Evolutionary conservation across 768 basidiomycete species (phyloP).

Genomic region (Lepiota venenata): DNA sequence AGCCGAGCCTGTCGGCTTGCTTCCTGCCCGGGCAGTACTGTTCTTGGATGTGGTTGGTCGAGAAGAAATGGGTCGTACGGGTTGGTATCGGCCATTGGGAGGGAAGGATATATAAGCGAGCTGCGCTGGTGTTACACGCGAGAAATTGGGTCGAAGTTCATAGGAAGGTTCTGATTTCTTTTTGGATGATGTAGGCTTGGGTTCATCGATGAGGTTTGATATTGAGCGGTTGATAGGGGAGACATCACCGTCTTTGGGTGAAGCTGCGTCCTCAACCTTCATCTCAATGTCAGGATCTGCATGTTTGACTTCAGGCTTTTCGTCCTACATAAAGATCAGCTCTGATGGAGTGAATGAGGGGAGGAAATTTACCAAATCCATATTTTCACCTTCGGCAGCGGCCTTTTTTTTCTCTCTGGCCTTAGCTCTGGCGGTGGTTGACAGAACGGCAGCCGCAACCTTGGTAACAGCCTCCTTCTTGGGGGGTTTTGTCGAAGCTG

Average conservation of each 20-base stretch:
- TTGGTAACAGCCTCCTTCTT: slow-evolving; percentile 92
- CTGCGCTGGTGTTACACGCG: slow-evolving; percentile 90
- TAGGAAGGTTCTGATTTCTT: slow-evolving; percentile 73
- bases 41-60: slow-evolving; percentile 34
- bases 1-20: slow-evolving; percentile 30
- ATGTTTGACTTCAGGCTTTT: slow-evolving; percentile 27
- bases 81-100: slow-evolving; percentile 75
- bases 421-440: slow-evolving; percentile 96
- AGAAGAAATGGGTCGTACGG: slow-evolving; percentile 77
- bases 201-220: slow-evolving; percentile 43
- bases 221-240: slow-evolving; percentile 55
- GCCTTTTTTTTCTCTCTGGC: slow-evolving; percentile 93
- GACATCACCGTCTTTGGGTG: slow-evolving; percentile 50
- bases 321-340: slow-evolving; percentile 36
- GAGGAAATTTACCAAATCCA: slow-evolving; percentile 69
- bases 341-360: slow-evolving; percentile 40
- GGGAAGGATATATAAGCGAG: slow-evolving; percentile 84
- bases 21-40: slow-evolving; percentile 21
- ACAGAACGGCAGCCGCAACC: slow-evolving; percentile 91
- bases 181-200: slow-evolving; percentile 35
- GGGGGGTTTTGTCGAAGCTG: slow-evolving; percentile 78
- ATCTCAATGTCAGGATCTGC: slow-evolving; percentile 70
- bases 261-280: slow-evolving; percentile 54
- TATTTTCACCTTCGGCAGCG: slow-evolving; percentile 72
- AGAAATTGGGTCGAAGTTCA: slow-evolving; percentile 82